Evolutionary conservation across 164 flowering plant species (phyloP), one percentile per base, ranked within the genome.

Genomic region (Chimonanthus salicifolius): DNA sequence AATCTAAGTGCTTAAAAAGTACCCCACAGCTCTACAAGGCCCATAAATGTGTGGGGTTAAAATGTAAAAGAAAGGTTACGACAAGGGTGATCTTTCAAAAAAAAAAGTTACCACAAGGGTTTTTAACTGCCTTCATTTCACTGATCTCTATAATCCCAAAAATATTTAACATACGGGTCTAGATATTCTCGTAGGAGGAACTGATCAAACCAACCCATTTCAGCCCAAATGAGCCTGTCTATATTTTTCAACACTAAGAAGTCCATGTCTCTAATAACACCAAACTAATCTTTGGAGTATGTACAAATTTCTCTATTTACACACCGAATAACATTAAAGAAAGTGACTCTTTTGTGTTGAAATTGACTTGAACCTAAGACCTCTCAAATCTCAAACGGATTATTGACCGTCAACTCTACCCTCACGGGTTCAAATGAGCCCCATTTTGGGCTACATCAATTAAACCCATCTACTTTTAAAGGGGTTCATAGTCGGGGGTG

Each of bases 1-100:
- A 74, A 75, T 81, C 80, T 44, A 64, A 78, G 80, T 70, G 71
- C 78, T 48, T 33, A 5, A 72, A 33, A n/a, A 11, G 16, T n/a
- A 54, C 2, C 5, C 67, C 51, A 45, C 46, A 71, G 20, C 15
- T 54, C 65, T 7, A 43, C 50, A 62, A 50, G 62, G 58, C 69
- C n/a, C 16, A 20, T 5, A 16, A 49, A 13, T 47, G 58, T 64
- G 44, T 4, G 18, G 50, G 33, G 33, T 33, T 6, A 18, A 44
- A 67, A 64, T 13, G 49, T 6, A 60, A 62, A 47, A 16, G 45
- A 16, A 4, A 44, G 43, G 58, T 62, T 62, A 67, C 69, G 3
- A 62, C 2, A 74, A 77, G 58, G 72, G 73, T 20, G 21, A 20
- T 20, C 21, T 0, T 20, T 20, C 21, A 20, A 6, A 15, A 18